Conservation (phyloP, 257 asterid genomes). For the Petunia axillaris region DNA sequence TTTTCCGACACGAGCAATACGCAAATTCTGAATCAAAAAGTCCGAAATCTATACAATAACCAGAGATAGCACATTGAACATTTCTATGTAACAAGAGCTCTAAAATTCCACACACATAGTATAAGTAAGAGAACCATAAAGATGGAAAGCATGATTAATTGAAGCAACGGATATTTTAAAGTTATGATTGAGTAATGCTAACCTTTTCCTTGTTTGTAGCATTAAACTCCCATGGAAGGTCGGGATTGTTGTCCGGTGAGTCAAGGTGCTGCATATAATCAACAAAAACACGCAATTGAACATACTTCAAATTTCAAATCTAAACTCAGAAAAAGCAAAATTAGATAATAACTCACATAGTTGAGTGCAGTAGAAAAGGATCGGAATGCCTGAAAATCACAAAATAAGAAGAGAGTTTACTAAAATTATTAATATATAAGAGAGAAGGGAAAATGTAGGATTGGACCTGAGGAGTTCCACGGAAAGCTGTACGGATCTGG, state of each 20-base stretch:
- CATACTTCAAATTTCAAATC: conserved; percentile 21
- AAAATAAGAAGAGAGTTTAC: neutral
- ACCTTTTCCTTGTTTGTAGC: conserved; percentile 73
- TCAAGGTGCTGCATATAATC: conserved; percentile 68
- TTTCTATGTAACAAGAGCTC: neutral
- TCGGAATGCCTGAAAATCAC: conserved; percentile 63
- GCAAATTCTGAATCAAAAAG: neutral
- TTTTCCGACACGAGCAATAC: neutral
- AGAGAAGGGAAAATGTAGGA: neutral
- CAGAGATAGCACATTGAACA: neutral
- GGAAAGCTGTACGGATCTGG: conserved; percentile 79
- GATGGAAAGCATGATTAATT: neutral
- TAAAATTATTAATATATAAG: neutral
- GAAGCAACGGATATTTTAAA: neutral
- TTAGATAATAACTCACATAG: conserved; percentile 56
- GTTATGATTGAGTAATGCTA: conserved; percentile 19
- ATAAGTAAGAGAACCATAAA: neutral
- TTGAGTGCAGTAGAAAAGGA: conserved; percentile 86
- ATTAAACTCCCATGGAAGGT: conserved; percentile 81
- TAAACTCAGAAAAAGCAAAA: conserved; percentile 6
- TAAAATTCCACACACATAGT: neutral
- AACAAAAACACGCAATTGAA: neutral
- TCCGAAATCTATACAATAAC: neutral
- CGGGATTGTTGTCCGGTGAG: conserved; percentile 79
- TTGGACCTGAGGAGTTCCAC: conserved; percentile 68